Conservation (phyloP, 257 asterid genomes). For the Handroanthus guayacan region DNA sequence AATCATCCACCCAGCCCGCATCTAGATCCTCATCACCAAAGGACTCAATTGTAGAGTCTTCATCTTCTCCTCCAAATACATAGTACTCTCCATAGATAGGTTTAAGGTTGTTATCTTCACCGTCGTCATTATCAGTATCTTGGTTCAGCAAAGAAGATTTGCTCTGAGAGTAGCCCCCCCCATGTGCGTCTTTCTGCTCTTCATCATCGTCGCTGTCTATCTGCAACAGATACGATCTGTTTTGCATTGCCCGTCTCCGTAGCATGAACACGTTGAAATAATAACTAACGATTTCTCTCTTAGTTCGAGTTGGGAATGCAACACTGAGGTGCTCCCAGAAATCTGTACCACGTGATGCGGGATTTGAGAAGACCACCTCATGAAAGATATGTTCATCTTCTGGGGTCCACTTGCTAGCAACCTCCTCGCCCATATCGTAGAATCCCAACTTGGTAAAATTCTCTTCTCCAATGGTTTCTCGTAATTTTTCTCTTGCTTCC, state of each 20-base stretch:
- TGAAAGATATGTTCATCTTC: constrained; percentile 64
- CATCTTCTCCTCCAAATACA: constrained; percentile 44
- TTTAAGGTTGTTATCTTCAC: constrained; percentile 33
- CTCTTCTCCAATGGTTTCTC: constrained; percentile 55
- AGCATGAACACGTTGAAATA: constrained; percentile 83
- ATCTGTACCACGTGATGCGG: constrained; percentile 51
- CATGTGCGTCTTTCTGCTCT: constrained; percentile 46
- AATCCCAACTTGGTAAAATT: constrained; percentile 61
- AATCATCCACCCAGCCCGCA: constrained; percentile 37
- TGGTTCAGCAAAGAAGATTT: constrained; percentile 43
- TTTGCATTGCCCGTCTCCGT: constrained; percentile 66
- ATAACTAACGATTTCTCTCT: constrained; percentile 69
- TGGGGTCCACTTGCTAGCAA: constrained; percentile 61
- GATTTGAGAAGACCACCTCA: constrained; percentile 60
- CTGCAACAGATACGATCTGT: constrained; percentile 53
- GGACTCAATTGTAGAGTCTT: constrained; percentile 48
- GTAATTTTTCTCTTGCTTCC: constrained; percentile 65
- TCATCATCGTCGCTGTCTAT: constrained; percentile 84
- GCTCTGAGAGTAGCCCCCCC: constrained; percentile 41
- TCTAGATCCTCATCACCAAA: constrained; percentile 40
- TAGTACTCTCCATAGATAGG: constrained; percentile 33
- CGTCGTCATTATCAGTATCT: constrained; percentile 55
- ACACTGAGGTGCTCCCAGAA: constrained; percentile 65
- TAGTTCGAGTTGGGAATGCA: constrained; percentile 60
- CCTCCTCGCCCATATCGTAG: constrained; percentile 71